Base-by-base conservation (phyloP, 2,329 filamentous ascomycete genomes). In the Elsinoe perseae region DNA sequence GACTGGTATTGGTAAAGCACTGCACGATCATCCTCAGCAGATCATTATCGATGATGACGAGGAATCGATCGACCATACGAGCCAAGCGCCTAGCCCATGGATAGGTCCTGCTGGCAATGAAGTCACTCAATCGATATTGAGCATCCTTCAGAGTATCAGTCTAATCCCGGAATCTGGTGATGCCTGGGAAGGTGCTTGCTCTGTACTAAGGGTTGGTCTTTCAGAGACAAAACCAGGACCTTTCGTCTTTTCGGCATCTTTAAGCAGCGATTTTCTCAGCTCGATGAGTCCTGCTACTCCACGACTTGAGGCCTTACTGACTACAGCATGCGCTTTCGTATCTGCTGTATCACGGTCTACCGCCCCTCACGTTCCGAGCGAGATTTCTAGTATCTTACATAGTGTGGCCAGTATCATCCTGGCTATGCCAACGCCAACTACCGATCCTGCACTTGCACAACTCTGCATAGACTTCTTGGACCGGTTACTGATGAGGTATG, bases 151-250 rank as follows among this genome's bases (percentile, higher is more conserved):
- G 40, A 72, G 74, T 50, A 72, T 75, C n/a, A 69, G 75, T 53
- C 67, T 80, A 0, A 84, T 89, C 44, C 77, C 75, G 2, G 71
- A 70, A 1, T 82, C 80, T 57, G 79, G 81, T 20, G 88, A 91
- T 61, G 79, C 89, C 9, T 78, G 86, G 20, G 87, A 91, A 64
- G 77, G 81, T 3, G 82, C 85, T 30, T 93, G 88, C 70, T 78
- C 77, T 57, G 80, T 91, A 48, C 76, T 92, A 50, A 81, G 84
- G 38, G 80, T 83, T 18, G 89, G 89, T 0, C 91, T 91, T 64
- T 84, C 84, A 1, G 89, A 95, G 68, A 79, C 77, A 0, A 80
- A 83, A 23, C 81, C 85, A 2, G 88, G 88, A 0, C 86, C 87
- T 0, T 92, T 93, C 63, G 87, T 91, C 7, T 82, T 95, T 59